phyloP scores from a whole-genome alignment of 2,329 filamentous ascomycete genomes.

The Pseudocercospora crystallina region DNA sequence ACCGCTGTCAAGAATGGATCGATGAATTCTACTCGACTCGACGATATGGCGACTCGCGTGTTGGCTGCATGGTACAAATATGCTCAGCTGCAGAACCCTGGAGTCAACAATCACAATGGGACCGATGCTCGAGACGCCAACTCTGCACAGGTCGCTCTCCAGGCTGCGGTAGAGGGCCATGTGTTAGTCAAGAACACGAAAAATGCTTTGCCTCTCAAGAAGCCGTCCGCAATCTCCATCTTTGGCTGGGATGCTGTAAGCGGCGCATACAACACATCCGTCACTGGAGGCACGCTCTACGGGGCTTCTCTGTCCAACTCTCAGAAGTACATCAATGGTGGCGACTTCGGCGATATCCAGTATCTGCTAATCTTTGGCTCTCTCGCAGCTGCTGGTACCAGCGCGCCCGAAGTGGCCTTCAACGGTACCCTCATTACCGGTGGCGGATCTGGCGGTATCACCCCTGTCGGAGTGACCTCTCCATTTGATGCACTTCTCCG shows the following conservation, averaged over 20 bases:
- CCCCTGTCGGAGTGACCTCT: slow-evolving; percentile 25
- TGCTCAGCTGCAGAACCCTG: slow-evolving; percentile 31
- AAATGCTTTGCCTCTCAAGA: slow-evolving; percentile 53
- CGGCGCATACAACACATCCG: slow-evolving; percentile 16
- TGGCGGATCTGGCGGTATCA: slow-evolving; percentile 31
- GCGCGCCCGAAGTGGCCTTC: slow-evolving; percentile 23
- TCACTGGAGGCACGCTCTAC: slow-evolving; percentile 11
- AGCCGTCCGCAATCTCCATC: slow-evolving; percentile 53
- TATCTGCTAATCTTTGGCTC: slow-evolving; percentile 12
- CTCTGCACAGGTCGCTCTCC: slow-evolving; percentile 49
- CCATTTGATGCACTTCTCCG: slow-evolving; percentile 31
- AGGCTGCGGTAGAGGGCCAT: slow-evolving; percentile 60
- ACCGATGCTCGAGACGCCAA: slow-evolving; percentile 55
- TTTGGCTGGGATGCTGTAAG: slow-evolving; percentile 32
- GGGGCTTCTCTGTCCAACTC: slow-evolving; percentile 15
- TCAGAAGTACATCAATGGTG: slow-evolving; percentile 16
- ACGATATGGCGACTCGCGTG: slow-evolving; percentile 37
- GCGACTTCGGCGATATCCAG: slow-evolving; percentile 14
- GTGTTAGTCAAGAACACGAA: slow-evolving; percentile 63
- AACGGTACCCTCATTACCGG: slow-evolving; percentile 32
- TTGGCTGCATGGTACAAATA: slow-evolving; percentile 29
- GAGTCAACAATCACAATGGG: slow-evolving; percentile 51
- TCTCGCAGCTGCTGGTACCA: slow-evolving; percentile 7
- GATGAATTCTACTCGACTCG: slow-evolving; percentile 30
- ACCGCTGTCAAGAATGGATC: slow-evolving; percentile 36